Evolutionary conservation across 257 asterid species (phyloP), one percentile per base, ranked within the genome.

Genomic region (Coffea eugenioides): DNA sequence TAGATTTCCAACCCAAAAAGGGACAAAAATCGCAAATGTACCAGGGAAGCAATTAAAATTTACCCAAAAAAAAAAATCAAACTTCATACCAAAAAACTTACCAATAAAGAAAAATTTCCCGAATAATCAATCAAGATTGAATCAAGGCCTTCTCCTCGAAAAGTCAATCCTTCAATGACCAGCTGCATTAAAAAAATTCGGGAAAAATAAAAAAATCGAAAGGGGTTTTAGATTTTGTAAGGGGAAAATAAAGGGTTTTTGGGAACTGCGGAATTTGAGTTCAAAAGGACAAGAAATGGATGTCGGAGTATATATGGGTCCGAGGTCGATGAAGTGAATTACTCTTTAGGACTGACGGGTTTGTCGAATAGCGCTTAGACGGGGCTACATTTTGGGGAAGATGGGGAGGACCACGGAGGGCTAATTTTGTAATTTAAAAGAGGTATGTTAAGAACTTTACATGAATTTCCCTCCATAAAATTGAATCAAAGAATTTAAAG

Each of bases 391-490:
- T 18, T 13, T 27, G 74, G 49, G 49, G 68, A 75, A 15, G 25
- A 12, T 49, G 39, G 66, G 39, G 66, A 54, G 49, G 48, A 2
- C 1, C 43, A 18, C 12, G 2, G 18, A 70, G 45, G 83, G 86
- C 56, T n/a, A 14, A 39, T 69, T 49, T 68, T n/a, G 83, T 49
- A 69, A 79, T 79, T 79, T 83, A 11, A 6, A 0, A 2, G 48
- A 36, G 69, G 11, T 34, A 36, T 25, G 61, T 67, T 51, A 69
- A 48, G 75, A 8, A 46, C 54, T 46, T 56, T 54, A 45, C 70
- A 78, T 78, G 51, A 82, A 25, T 82, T 82, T 82, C 82, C 85
- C 85, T 82, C 85, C 85, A 82, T 74, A 72, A 79, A 83, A 68
- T 83, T 74, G 81, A 77, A 82, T 59, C 76, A 78, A 67, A 80